A percentile compares a stretch with the other conserved stretches of the same genome.
Conservation (phyloP, 345 rosid genomes). For the Geranium rotundifolium region DNA sequence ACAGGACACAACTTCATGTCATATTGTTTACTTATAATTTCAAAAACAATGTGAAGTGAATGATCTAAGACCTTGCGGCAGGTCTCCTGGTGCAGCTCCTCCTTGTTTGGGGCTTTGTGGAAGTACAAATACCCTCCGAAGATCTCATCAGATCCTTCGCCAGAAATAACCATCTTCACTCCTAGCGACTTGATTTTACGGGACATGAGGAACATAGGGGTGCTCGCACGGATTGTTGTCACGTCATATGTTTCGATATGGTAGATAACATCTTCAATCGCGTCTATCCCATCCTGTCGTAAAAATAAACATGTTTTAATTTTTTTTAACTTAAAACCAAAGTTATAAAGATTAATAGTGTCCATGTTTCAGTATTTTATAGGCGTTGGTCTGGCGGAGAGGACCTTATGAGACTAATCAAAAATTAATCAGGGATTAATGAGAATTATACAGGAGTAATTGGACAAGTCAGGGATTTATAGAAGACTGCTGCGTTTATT, state of each 20-base stretch:
- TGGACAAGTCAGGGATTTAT: too few relatives aligned
- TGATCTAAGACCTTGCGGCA: constrained; percentile 55
- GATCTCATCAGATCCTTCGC: constrained; percentile 89
- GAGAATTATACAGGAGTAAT: too few relatives aligned
- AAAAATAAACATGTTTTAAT: background rate
- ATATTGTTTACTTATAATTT: background rate
- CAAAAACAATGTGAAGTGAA: background rate
- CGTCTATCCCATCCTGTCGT: constrained; percentile 76
- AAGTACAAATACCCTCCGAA: constrained; percentile 93
- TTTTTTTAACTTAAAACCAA: background rate
- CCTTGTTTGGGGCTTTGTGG: constrained; percentile 91
- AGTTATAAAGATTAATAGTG: background rate
- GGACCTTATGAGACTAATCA: too few relatives aligned
- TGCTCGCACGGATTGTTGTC: constrained; percentile 79
- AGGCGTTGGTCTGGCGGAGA: too few relatives aligned
- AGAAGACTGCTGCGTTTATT: too few relatives aligned
- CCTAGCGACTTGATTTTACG: constrained; percentile 89
- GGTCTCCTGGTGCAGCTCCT: constrained; percentile 78
- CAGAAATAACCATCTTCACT: constrained; percentile 96
- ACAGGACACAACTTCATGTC: background rate
- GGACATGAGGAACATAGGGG: constrained; percentile 88
- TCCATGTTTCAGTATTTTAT: too few relatives aligned
- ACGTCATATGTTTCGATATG: constrained; percentile 89
- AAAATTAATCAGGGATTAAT: too few relatives aligned
- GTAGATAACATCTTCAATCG: constrained; percentile 87